Evolutionary conservation across 208 protist genomes (phyloP).

Genomic region (Crithidia thermophila): DNA sequence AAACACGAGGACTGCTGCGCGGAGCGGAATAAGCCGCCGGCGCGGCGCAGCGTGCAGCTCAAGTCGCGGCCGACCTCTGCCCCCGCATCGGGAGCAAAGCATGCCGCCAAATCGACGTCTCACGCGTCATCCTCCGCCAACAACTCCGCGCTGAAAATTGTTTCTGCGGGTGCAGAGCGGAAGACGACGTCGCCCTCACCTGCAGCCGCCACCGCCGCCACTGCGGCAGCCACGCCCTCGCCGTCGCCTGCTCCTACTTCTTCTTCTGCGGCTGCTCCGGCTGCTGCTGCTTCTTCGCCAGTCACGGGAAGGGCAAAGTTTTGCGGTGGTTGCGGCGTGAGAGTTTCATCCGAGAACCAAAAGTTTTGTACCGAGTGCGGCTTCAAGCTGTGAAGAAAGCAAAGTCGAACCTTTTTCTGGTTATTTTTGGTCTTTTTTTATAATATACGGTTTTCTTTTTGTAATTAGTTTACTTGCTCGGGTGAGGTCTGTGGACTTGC

Average conservation of each 20-base stretch:
- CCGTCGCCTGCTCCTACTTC: not conserved
- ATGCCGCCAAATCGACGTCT: conserved; percentile 3
- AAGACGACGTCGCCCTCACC: not conserved
- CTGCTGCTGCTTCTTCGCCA: not conserved
- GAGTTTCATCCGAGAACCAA: conserved; percentile 27
- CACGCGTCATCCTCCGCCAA: not conserved
- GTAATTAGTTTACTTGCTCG: too few relatives aligned
- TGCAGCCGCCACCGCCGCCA: not conserved
- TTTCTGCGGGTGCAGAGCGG: not conserved
- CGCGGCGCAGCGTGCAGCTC: conserved; percentile 1
- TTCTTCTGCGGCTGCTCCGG: not conserved
- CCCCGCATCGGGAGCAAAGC: not conserved
- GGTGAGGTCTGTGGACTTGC: too few relatives aligned
- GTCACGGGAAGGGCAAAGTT: conserved; percentile 33
- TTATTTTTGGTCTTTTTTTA: conserved; percentile 15
- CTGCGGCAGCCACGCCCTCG: not conserved
- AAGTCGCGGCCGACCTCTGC: conserved; percentile 3
- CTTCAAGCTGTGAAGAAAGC: conserved; percentile 35
- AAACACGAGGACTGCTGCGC: conserved; percentile 87
- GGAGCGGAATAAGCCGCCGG: conserved; percentile 58
- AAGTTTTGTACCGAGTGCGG: conserved; percentile 77
- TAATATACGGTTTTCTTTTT: not conserved
- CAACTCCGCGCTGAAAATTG: not conserved
- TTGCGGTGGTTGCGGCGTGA: conserved; percentile 71
- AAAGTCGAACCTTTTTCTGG: conserved; percentile 2